These are phyloP conservation scores for Sherardia arvensis DNA, from an alignment of 257 asterid species.

Conservation along the genomic window DNA sequence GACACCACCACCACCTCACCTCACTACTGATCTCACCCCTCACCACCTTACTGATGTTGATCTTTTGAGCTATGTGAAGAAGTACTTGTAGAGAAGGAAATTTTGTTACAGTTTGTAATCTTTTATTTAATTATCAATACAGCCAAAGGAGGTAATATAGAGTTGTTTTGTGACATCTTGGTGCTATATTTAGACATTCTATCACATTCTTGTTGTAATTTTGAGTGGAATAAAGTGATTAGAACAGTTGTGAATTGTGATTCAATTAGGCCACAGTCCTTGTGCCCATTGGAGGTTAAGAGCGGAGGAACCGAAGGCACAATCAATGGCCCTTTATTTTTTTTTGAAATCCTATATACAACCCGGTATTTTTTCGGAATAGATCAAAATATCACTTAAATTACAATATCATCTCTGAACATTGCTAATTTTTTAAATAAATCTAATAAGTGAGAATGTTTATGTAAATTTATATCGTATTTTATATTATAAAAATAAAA, in stretches of 20 bases:
- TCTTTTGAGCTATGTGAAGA: background rate
- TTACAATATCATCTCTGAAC: too few species aligned
- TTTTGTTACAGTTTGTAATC: conserved; percentile 15
- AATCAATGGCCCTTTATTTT: background rate
- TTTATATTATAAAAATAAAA: too few species aligned
- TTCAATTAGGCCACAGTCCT: background rate
- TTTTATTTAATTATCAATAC: background rate
- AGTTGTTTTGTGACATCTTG: conserved; percentile 12
- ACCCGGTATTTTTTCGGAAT: too few species aligned
- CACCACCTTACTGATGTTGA: background rate
- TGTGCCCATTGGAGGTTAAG: conserved; percentile 4
- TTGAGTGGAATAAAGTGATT: conserved; percentile 5
- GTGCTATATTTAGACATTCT: background rate
- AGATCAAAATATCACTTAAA: too few species aligned
- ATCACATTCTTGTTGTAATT: background rate
- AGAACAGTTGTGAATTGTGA: conserved; percentile 12
- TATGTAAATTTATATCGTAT: too few species aligned
- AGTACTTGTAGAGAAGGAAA: conserved; percentile 14
- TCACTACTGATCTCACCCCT: conserved; percentile 4
- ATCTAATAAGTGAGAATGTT: too few species aligned
- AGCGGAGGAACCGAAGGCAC: background rate
- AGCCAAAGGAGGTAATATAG: conserved; percentile 1
- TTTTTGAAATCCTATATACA: too few species aligned
- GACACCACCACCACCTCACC: conserved; percentile 22
- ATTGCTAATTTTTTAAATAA: too few species aligned